Evolutionary conservation across 75 land plant species (phyloP), one percentile per base, ranked within the genome.

Genomic region (Pinus taeda): DNA sequence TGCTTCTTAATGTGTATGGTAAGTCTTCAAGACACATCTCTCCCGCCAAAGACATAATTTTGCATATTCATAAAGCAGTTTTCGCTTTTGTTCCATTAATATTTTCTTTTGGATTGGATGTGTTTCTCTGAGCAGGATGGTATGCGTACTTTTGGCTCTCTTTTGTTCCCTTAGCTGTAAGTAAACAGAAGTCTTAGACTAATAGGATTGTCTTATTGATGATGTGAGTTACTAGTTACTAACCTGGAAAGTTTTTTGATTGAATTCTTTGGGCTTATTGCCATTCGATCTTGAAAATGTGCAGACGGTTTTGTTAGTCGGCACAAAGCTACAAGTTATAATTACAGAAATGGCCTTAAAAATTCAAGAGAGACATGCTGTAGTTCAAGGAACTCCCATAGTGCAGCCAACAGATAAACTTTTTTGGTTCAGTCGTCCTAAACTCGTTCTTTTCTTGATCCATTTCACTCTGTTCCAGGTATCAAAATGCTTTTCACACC

Each of bases 381-480:
- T 73, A 6, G 71, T 72, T 20, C 69, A 33, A 65, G 82, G 73
- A 57, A 74, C 65, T 20, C 18, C 79, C 60, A 57, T 72, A 6
- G 78, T 90, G 5, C 76, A 64, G 6, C 88, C 81, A 26, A 71
- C 79, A 33, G 85, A 90, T 65, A 82, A 90, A 3, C 83, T 85
- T 33, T 90, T 90, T 42, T 90, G 92, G 92, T 90, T 90, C 55
- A 60, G 59, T 9, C 61, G 69, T 5, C 92, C 90, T 1, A 1
- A 57, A 57, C 64, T 90, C 14, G 39, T 90, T 21, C 86, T 90
- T 33, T 64, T 63, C 64, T 26, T 83, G 55, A 78, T 90, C 15
- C 90, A 90, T 30, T 88, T 90, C 67, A 79, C 83, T 55, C 83
- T 90, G 39, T 90, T 90, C 75, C 91, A 89, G 81, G 83, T 80